phyloP scores from a whole-genome alignment of 2,329 filamentous ascomycete species.

The Lecanicillium sp. region DNA sequence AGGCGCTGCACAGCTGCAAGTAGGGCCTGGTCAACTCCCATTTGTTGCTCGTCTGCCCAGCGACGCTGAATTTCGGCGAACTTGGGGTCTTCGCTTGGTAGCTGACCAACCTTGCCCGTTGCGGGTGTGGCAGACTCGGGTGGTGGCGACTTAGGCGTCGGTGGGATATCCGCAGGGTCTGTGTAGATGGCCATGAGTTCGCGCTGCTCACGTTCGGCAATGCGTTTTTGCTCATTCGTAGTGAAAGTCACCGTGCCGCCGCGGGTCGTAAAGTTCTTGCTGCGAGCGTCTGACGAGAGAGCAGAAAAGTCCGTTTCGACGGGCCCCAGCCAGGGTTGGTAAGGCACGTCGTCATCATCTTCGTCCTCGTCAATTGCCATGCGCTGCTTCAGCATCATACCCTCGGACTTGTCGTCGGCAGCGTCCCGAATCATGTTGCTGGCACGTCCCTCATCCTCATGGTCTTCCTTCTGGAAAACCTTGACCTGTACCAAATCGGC shows the following conservation, averaged over 20 bases:
- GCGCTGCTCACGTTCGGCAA: slow-evolving; percentile 50
- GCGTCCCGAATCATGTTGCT: slow-evolving; percentile 66
- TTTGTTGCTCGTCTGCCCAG: slow-evolving; percentile 40
- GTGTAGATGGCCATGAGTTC: slow-evolving; percentile 59
- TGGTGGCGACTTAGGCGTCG: slow-evolving; percentile 49
- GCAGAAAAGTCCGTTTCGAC: slow-evolving; percentile 39
- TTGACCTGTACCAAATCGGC: slow-evolving; percentile 59
- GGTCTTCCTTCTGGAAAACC: slow-evolving; percentile 65
- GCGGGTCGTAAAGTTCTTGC: slow-evolving; percentile 47
- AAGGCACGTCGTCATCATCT: slow-evolving; percentile 51
- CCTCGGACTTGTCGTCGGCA: slow-evolving; percentile 65
- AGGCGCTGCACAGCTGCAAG: slow-evolving; percentile 39
- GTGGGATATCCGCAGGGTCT: slow-evolving; percentile 47
- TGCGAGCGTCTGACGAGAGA: slow-evolving; percentile 39
- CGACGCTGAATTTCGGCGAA: slow-evolving; percentile 45
- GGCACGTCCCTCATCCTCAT: slow-evolving; percentile 62
- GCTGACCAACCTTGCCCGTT: slow-evolving; percentile 25
- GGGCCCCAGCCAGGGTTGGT: slow-evolving; percentile 48
- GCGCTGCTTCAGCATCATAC: slow-evolving; percentile 60
- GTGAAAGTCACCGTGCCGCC: slow-evolving; percentile 46
- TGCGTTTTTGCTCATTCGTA: slow-evolving; percentile 50
- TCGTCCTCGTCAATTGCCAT: slow-evolving; percentile 44
- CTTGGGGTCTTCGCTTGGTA: slow-evolving; percentile 35
- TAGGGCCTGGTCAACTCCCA: slow-evolving; percentile 37
- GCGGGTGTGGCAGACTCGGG: slow-evolving; percentile 25